These are phyloP conservation scores for Tubosaeta sp. DNA, from an alignment of 768 basidiomycete species.

Conservation along the genomic window DNA sequence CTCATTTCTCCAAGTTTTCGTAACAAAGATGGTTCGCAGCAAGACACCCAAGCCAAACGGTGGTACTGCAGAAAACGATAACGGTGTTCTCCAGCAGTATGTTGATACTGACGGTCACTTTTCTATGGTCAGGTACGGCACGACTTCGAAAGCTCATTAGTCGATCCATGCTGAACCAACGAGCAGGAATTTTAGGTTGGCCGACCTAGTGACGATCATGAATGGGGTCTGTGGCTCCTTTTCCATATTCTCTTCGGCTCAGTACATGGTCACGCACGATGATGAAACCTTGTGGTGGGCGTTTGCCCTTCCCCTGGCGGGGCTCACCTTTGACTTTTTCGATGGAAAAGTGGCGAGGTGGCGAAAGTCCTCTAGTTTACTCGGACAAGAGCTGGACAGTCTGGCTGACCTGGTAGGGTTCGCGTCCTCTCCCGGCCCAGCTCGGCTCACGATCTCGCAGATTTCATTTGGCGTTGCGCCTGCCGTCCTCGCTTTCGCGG, in stretches of 20 bases:
- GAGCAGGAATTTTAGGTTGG: constrained; percentile 89
- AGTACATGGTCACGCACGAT: constrained; percentile 79
- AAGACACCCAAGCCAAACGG: constrained; percentile 30
- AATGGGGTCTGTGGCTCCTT: constrained; percentile 98
- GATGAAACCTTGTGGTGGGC: constrained; percentile 80
- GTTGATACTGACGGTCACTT: constrained; percentile 92
- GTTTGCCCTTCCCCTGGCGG: constrained; percentile 83
- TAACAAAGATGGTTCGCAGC: constrained; percentile 21
- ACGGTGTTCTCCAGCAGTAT: constrained; percentile 69
- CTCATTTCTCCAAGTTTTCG: background rate
- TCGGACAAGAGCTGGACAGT: constrained; percentile 97
- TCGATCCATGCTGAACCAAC: constrained; percentile 16
- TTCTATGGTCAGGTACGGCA: constrained; percentile 82
- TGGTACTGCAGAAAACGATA: constrained; percentile 1
- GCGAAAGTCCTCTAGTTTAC: constrained; percentile 92
- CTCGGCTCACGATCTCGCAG: constrained; percentile 36
- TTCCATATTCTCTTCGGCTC: constrained; percentile 90
- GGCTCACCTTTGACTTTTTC: constrained; percentile 95
- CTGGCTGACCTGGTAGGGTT: constrained; percentile 80
- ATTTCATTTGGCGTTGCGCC: constrained; percentile 98
- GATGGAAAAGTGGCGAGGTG: constrained; percentile 98
- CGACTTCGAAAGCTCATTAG: constrained; percentile 1
- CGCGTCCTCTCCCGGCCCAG: constrained; percentile 1
- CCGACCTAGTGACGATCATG: constrained; percentile 97
- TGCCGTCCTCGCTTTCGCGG: constrained; percentile 83